A percentile compares a stretch with the other conserved stretches of the same genome.
These are phyloP conservation scores for Mycotypha africana DNA, from an alignment of 371 early-diverging fungal genomes.

Conservation along the genomic window DNA sequence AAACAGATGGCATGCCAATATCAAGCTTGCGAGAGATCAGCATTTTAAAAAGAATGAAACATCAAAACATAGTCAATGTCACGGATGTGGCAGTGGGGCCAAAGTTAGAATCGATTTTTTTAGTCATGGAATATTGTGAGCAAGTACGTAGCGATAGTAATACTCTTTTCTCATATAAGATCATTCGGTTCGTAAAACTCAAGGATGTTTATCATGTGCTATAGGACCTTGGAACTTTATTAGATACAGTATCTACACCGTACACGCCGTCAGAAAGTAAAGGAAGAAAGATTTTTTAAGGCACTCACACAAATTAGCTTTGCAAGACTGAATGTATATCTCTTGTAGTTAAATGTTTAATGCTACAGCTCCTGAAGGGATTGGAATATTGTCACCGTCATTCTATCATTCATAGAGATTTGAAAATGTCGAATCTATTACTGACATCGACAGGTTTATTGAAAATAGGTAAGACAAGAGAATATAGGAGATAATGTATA, in stretches of 20 bases:
- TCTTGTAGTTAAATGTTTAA: slow-evolving; percentile 73
- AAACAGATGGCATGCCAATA: slow-evolving; percentile 76
- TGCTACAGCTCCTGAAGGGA: slow-evolving; percentile 74
- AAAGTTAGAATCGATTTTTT: slow-evolving; percentile 60
- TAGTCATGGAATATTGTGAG: slow-evolving; percentile 80
- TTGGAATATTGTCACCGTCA: slow-evolving; percentile 73
- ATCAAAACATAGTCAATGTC: slow-evolving; percentile 85
- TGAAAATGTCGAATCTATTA: slow-evolving; percentile 84
- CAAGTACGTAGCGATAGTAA: slow-evolving; percentile 33
- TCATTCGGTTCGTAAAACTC: no score
- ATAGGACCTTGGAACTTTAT: slow-evolving; percentile 64
- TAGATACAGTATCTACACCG: slow-evolving; percentile 57
- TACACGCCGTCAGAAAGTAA: slow-evolving; percentile 59
- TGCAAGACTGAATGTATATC: no score
- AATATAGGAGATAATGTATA: no score
- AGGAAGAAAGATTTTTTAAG: not conserved
- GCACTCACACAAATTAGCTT: not conserved
- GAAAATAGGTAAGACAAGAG: slow-evolving; percentile 71
- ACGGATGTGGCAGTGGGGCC: slow-evolving; percentile 72
- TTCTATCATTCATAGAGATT: slow-evolving; percentile 76
- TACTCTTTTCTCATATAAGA: no score
- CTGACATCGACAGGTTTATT: slow-evolving; percentile 68
- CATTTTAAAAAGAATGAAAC: slow-evolving; percentile 76
- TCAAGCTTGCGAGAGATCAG: slow-evolving; percentile 91
- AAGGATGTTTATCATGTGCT: no score